phyloP scores from a whole-genome alignment of 2,329 filamentous ascomycete species.

The Hypoxylon sp. region DNA sequence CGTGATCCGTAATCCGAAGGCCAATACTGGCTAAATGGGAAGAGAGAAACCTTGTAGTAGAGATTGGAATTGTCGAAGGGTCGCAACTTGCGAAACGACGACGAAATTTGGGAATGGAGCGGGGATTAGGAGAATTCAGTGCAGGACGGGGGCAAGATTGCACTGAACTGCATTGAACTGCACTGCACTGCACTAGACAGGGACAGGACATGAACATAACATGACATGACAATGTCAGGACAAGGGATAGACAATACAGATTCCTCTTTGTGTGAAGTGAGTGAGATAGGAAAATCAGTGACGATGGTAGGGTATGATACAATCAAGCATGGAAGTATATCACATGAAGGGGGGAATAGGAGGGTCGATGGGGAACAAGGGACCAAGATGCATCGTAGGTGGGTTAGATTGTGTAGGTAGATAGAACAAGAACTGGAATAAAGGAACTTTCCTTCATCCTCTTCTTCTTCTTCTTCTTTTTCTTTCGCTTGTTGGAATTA shows the following conservation, averaged over 20 bases:
- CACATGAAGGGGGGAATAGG: conserved; percentile 11
- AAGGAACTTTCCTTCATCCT: conserved; percentile 8
- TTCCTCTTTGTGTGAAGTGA: too few relatives aligned
- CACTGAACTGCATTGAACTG: too few relatives aligned
- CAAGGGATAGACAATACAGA: too few relatives aligned
- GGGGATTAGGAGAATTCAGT: conserved; percentile 21
- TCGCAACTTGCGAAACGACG: conserved; percentile 17
- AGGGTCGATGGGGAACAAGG: too few relatives aligned
- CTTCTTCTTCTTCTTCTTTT: background rate
- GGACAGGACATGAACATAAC: too few relatives aligned
- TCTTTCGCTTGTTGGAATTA: background rate
- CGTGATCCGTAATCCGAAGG: conserved; percentile 35
- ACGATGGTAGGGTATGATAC: conserved; percentile 19
- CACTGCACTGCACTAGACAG: too few relatives aligned
- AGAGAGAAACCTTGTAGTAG: conserved; percentile 27
- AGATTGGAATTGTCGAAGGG: conserved; percentile 11
- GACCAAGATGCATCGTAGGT: too few relatives aligned
- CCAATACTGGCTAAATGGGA: conserved; percentile 38
- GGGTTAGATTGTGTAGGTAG: conserved; percentile 2
- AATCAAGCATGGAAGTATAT: too few relatives aligned
- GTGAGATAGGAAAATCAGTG: conserved; percentile 9
- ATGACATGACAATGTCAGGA: too few relatives aligned
- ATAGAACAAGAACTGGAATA: conserved; percentile 22
- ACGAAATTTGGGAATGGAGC: conserved; percentile 10
- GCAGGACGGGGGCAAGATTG: too few relatives aligned